Evolutionary conservation across 2,329 filamentous ascomycete species (phyloP).

Genomic region (Pseudogymnoascus sp.): DNA sequence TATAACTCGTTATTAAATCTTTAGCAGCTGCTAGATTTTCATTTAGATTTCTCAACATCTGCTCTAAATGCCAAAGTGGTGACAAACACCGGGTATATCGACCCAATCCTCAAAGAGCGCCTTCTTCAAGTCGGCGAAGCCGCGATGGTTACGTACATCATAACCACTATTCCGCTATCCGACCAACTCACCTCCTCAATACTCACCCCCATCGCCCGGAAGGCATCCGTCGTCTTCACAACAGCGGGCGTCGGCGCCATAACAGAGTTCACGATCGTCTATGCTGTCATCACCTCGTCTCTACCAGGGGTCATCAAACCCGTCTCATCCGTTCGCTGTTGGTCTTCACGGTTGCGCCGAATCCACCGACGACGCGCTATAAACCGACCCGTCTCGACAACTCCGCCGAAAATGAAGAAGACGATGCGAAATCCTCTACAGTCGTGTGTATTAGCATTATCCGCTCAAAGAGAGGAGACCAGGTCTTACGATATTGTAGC

Average conservation of each 20-base stretch:
- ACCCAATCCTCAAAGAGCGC: neutral
- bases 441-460: neutral
- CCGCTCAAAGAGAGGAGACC: neutral
- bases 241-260: neutral
- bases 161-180: neutral
- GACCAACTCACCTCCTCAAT: neutral
- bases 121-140: neutral
- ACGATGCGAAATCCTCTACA: neutral
- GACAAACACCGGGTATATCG: too few relatives aligned
- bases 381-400: neutral
- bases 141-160: neutral
- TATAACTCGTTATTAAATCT: too few relatives aligned
- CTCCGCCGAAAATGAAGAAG: neutral
- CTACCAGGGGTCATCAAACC: neutral
- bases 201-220: neutral
- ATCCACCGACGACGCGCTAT: neutral
- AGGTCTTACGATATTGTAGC: neutral
- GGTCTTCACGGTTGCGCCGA: neutral
- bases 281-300: neutral
- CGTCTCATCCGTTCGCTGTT: neutral
- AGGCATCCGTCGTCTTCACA: neutral
- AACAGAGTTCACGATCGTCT: neutral
- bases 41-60: too few relatives aligned
- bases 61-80: too few relatives aligned
- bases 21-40: too few relatives aligned